These are phyloP conservation scores for Xanthoparmelia taractica DNA, from an alignment of 495 filamentous ascomycete species.

Conservation along the genomic window DNA sequence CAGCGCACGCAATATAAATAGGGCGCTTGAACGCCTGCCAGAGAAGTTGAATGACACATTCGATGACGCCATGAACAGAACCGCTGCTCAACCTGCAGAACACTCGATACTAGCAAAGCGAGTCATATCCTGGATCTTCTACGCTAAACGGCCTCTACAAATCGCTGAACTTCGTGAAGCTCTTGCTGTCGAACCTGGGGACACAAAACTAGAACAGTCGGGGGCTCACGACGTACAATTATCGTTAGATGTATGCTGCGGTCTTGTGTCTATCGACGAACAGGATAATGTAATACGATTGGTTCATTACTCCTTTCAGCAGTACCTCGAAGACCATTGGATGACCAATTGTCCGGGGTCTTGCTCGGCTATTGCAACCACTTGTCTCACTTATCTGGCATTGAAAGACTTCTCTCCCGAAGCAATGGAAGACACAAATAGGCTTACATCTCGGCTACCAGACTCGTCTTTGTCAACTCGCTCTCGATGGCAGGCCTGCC, in stretches of 20 bases:
- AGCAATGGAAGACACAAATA: background rate
- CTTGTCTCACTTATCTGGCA: background rate
- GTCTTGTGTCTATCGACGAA: constrained; percentile 22
- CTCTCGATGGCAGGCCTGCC: background rate
- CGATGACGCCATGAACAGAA: background rate
- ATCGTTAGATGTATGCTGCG: constrained; percentile 27
- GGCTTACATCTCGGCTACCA: too few relatives aligned
- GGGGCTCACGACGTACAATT: constrained; percentile 15
- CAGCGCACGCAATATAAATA: constrained; percentile 6
- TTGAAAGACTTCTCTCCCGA: background rate
- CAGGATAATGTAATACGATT: constrained; percentile 19
- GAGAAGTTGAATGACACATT: constrained; percentile 5
- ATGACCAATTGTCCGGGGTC: background rate
- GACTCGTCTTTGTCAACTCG: background rate
- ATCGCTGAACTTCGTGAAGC: constrained; percentile 28
- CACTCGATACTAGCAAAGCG: background rate
- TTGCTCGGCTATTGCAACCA: background rate
- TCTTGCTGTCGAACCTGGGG: constrained; percentile 4
- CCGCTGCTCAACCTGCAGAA: background rate
- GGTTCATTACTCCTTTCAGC: constrained; percentile 36
- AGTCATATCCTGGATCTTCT: constrained; percentile 25
- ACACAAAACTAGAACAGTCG: constrained; percentile 15
- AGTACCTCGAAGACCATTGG: constrained; percentile 26
- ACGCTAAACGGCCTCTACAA: constrained; percentile 22
- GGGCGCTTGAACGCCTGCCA: background rate